Evolutionary conservation across 805 yeast genomes (phyloP), one percentile per base, ranked within the genome.

Genomic region (Lipomyces starkeyi): DNA sequence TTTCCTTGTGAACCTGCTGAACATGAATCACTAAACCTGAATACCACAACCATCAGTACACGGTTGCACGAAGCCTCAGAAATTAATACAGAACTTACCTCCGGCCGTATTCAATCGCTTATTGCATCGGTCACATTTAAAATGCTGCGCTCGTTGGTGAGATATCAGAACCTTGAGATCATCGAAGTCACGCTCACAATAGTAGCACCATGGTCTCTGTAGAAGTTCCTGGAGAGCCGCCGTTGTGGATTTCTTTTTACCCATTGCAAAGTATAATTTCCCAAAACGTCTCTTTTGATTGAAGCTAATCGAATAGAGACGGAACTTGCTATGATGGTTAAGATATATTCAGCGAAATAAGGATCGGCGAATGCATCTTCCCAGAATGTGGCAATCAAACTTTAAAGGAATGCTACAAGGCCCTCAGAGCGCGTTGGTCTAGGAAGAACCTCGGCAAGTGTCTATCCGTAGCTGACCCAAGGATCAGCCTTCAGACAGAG

Each of bases 111-210:
- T 73, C 32, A 73, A 59, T 35, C 73, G 62, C 47, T 72, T 66
- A 37, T 64, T 65, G 35, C 75, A 73, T n/a, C 59, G 67, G 27
- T 73, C 75, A 49, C 75, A 73, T 63, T 71, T 69, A 43, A 67
- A 73, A 67, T 73, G 75, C 53, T 69, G 70, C 11, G 73, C 71
- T 49, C 74, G 65, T 61, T 73, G 75, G 55, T 73, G 75, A 55
- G 73, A 73, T 25, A 73, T 71, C 35, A 73, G 65, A 9, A 73
- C 75, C 34, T 73, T 73, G 49, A 73, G 62, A 58, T 73, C 74
- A 43, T 73, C 75, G 58, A 73, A 73, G 43, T 66, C 71, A n/a
- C 75, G 67, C 29, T 73, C 75, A 57, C 75, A 73, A 60, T 73
- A 73, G 47, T 68, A 73, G 58, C 75, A 73, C 75, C 75, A 73